phyloP scores from a whole-genome alignment of 225 moss, liverwort and hornwort genomes.

The Rhytidiadelphus loreus region DNA sequence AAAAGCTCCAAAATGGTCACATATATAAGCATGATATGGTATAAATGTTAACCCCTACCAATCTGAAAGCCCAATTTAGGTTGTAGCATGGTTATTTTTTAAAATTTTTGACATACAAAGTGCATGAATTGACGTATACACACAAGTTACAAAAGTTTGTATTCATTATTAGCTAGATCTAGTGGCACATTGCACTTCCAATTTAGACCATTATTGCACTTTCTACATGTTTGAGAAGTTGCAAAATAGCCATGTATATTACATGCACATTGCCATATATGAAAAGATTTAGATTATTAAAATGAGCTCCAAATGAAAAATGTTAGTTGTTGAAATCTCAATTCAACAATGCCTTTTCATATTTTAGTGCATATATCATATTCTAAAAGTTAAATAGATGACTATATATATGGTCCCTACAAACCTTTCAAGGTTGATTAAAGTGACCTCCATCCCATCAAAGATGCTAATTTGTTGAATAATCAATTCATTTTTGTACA shows the following conservation, averaged over 20 bases:
- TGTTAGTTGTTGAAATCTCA: background rate
- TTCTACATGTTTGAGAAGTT: background rate
- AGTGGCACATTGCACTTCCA: background rate
- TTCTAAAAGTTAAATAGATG: background rate
- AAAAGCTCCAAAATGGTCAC: background rate
- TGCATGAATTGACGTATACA: too few species aligned
- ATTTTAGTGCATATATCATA: background rate
- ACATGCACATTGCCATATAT: background rate
- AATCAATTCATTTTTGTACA: too few species aligned
- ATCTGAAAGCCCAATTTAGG: rapidly evolving
- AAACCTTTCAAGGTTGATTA: background rate
- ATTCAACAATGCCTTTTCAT: background rate
- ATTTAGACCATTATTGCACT: background rate
- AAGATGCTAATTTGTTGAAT: background rate
- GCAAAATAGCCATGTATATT: background rate
- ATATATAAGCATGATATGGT: background rate
- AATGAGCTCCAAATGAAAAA: background rate
- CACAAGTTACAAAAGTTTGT: background rate
- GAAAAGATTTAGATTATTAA: background rate
- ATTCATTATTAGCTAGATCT: rapidly evolving
- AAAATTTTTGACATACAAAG: too few species aligned
- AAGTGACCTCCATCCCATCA: background rate
- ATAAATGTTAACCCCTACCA: background rate
- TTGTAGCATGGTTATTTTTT: background rate
- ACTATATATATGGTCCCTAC: rapidly evolving